Percentiles rank a stretch among this genome's conserved stretches.
These are phyloP conservation scores for Aspergillus tubingensis DNA, from an alignment of 2,329 filamentous ascomycete species.

Conservation along the genomic window DNA sequence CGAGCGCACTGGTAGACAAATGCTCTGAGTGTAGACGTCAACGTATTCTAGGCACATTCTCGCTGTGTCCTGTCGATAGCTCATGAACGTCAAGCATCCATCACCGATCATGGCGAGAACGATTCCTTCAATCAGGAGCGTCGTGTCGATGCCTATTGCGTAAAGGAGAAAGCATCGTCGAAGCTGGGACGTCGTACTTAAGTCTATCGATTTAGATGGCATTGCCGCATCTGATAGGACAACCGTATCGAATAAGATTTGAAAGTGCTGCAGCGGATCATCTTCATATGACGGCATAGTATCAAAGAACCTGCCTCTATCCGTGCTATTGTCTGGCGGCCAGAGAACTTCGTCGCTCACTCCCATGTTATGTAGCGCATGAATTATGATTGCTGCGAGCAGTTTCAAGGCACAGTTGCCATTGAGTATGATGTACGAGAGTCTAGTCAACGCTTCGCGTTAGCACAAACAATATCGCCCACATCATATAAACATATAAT, in stretches of 20 bases:
- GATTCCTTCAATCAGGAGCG: neutral
- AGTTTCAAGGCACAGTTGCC: slow-evolving; percentile 21
- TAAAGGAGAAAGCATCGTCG: slow-evolving; percentile 11
- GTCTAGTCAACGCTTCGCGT: neutral
- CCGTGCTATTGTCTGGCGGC: slow-evolving; percentile 7
- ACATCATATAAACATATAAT: neutral
- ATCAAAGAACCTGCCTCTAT: slow-evolving; percentile 11
- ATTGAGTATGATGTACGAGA: slow-evolving; percentile 13
- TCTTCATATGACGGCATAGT: neutral
- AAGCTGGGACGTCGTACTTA: too few species aligned
- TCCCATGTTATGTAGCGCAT: slow-evolving; percentile 10
- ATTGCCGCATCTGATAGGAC: neutral
- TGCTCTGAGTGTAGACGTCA: slow-evolving; percentile 9
- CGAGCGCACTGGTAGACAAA: neutral
- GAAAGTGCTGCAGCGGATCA: slow-evolving; percentile 11
- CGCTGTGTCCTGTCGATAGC: neutral
- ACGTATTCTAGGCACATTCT: slow-evolving; percentile 9
- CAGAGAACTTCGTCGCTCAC: slow-evolving; percentile 9
- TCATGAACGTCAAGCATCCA: slow-evolving; percentile 13
- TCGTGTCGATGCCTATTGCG: slow-evolving; percentile 4
- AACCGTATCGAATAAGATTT: slow-evolving; percentile 6
- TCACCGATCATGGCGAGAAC: slow-evolving; percentile 9
- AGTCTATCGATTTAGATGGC: neutral
- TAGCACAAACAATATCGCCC: neutral
- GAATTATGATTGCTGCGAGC: slow-evolving; percentile 24